Evolutionary conservation across 2,329 filamentous ascomycete genomes (phyloP).

Genomic region (Apiospora pterosperma): DNA sequence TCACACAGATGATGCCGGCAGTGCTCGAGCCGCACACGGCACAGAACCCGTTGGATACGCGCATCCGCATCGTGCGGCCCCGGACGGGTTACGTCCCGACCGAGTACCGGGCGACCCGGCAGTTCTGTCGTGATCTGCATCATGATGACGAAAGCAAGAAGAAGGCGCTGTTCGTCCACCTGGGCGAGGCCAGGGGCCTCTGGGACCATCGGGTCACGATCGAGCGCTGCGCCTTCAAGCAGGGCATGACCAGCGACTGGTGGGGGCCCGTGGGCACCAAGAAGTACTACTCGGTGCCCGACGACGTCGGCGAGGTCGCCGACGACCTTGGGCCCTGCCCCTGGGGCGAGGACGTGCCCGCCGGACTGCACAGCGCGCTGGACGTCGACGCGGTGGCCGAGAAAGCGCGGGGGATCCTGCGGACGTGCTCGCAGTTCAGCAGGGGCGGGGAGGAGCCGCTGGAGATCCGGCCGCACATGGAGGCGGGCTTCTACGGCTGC

Average conservation of each 20-base stretch:
- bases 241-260: conserved; percentile 8
- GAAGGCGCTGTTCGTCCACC: conserved; percentile 1
- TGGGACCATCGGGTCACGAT: not conserved
- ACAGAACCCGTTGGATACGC: conserved; percentile 1
- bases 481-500: conserved; percentile 4
- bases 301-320: not conserved
- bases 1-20: conserved; percentile 2
- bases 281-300: not conserved
- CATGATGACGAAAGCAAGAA: not conserved
- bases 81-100: not conserved
- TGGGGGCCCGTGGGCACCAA: not conserved
- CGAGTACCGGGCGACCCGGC: not conserved
- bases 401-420: not conserved
- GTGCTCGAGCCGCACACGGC: conserved; percentile 5
- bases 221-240: conserved; percentile 6
- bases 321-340: conserved; percentile 5
- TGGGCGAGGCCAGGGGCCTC: conserved; percentile 5
- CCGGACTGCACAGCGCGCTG: not conserved
- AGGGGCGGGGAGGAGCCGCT: not conserved
- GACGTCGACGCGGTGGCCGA: conserved; percentile 3
- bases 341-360: not conserved
- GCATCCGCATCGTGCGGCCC: conserved; percentile 2
- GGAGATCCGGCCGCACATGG: conserved; percentile 3
- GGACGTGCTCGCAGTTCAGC: not conserved
- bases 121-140: not conserved